A percentile compares a stretch with the other conserved stretches of the same genome.
Evolutionary conservation across 2,329 filamentous ascomycete genomes (phyloP).

Genomic region (Myotisia sp.): DNA sequence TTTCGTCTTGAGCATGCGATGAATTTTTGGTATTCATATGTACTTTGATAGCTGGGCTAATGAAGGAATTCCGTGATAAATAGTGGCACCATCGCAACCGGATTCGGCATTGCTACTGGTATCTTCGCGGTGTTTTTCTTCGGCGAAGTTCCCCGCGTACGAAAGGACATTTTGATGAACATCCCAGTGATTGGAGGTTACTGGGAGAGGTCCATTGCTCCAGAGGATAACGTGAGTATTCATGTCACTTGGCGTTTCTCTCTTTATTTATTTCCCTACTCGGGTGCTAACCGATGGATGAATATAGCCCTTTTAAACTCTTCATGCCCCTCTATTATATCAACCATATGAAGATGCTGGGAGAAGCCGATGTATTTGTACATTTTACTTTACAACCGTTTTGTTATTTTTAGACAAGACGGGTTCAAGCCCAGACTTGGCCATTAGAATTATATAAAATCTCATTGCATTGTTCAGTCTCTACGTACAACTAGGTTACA

Average conservation of each 20-base stretch:
- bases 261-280: neutral
- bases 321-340: too few species aligned
- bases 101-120: conserved; percentile 44
- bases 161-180: conserved; percentile 48
- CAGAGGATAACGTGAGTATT: conserved; percentile 48
- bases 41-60: conserved; percentile 1
- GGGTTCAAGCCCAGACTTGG: too few species aligned
- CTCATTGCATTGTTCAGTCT: too few species aligned
- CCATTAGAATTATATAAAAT: too few species aligned
- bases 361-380: too few species aligned
- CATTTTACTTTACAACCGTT: too few species aligned
- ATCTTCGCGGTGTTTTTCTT: conserved; percentile 51
- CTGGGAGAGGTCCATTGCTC: conserved; percentile 43
- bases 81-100: conserved; percentile 35
- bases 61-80: conserved; percentile 9
- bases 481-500: too few species aligned
- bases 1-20: neutral
- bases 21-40: neutral
- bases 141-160: conserved; percentile 47
- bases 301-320: conserved; percentile 4
- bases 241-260: neutral
- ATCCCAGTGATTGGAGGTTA: conserved; percentile 44
- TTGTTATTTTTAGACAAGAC: too few species aligned
- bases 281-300: neutral
- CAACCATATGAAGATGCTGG: too few species aligned